Evolutionary conservation across 192 early-diverging fungal genomes (phyloP).

Genomic region (Coemansia sp.): DNA sequence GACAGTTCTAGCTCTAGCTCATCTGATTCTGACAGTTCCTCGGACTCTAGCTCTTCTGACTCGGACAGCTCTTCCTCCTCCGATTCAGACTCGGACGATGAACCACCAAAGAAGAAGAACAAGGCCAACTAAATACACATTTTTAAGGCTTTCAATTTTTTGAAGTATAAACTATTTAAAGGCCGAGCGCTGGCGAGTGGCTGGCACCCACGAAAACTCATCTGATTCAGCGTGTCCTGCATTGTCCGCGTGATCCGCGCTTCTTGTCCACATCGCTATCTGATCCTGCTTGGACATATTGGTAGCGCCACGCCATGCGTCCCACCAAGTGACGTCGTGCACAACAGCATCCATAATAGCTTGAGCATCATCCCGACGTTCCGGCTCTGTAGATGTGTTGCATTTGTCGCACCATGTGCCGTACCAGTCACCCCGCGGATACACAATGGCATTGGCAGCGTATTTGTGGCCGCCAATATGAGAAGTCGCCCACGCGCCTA

Average conservation of each 20-base stretch:
- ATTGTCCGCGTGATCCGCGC: slow-evolving; percentile 5
- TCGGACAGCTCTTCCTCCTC: background rate
- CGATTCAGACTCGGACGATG: slow-evolving; percentile 18
- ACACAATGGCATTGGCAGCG: slow-evolving; percentile 52
- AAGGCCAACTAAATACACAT: slow-evolving; percentile 8
- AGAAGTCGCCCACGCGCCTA: slow-evolving; percentile 49
- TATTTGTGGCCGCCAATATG: slow-evolving; percentile 57
- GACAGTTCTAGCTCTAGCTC: background rate
- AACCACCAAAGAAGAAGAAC: slow-evolving; percentile 30
- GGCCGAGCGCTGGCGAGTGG: slow-evolving; percentile 2
- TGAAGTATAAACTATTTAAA: slow-evolving; percentile 1
- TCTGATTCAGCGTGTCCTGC: slow-evolving; percentile 8
- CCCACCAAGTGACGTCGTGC: slow-evolving; percentile 42
- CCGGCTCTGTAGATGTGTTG: background rate
- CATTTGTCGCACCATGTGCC: slow-evolving; percentile 50
- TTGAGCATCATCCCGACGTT: slow-evolving; percentile 14
- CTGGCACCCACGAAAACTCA: slow-evolving; percentile 33
- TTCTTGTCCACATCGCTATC: slow-evolving; percentile 28
- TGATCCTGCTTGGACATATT: slow-evolving; percentile 50
- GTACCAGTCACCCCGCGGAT: slow-evolving; percentile 56
- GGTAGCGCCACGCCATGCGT: slow-evolving; percentile 51
- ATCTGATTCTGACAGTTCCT: background rate
- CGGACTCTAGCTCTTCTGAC: background rate
- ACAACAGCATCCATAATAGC: slow-evolving; percentile 36
- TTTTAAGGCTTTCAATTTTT: background rate